Evolutionary conservation across 352 stramenopile species (phyloP), one percentile per base, ranked within the genome.

Genomic region (Phytopythium sindhum): DNA sequence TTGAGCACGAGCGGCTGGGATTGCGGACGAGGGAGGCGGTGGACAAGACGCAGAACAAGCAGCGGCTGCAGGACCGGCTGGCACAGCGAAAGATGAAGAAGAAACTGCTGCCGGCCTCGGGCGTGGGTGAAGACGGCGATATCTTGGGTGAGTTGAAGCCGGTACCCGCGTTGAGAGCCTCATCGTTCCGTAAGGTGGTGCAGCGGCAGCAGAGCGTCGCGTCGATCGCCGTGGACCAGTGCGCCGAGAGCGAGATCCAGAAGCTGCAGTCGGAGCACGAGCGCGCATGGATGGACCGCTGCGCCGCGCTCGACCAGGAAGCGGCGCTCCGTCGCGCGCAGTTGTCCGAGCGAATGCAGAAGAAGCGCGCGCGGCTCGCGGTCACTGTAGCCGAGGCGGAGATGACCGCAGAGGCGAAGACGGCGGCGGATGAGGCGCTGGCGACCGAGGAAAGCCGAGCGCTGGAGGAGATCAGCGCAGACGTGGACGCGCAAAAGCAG

Each of bases 221-320:
- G 1, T 55, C 41, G 26, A 56, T 71, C 9, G 58, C 65, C 21
- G 37, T 50, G 2, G 54, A 70, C 26, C 37, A 28, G 2, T 58
- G 73, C 26, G 63, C 67, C 1, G 59, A 75, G 24, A 53, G 69
- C 48, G 64, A 78, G 45, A 69, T 74, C 61, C 48, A 53, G 29
- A 65, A 72, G 28, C 61, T 80, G 12, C 65, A 70, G n/a, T 33
- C 33, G 1, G 73, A 78, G 63, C 73, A 74, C 33, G 60, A 60
- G 7, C 66, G 63, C 21, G 70, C 72, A 4, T 65, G 53, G 31
- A 24, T 67, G 2, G 70, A 77, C 10, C 70, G 65, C 3, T 70
- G 68, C 35, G 57, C 47, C 5, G 39, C 61, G 6, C 48, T 81
- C 15, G 70, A 77, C 24, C 64, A 71, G 33, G 69, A 77, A 29